Evolutionary conservation across 768 basidiomycete species (phyloP).

Genomic region (Lactarius deliciosus): DNA sequence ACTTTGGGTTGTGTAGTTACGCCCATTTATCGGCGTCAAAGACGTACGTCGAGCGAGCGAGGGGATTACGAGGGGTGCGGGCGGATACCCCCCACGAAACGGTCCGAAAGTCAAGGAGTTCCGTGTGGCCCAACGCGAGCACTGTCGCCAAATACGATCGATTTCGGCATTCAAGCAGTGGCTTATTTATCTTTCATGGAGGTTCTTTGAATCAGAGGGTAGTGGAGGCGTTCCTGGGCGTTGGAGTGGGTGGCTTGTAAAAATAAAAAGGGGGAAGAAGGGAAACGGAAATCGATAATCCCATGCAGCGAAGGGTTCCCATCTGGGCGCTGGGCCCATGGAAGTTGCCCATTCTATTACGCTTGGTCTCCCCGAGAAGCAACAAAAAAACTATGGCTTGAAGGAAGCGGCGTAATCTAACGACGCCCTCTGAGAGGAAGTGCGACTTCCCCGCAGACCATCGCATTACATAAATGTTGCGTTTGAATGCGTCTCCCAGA

Average conservation of each 20-base stretch:
- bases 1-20: background rate
- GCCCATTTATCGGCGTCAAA: background rate
- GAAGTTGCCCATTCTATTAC: background rate
- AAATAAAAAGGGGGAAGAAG: background rate
- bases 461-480: constrained; percentile 21
- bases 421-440: constrained; percentile 1
- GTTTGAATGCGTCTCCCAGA: background rate
- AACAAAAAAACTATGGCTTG: background rate
- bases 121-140: background rate
- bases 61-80: too few relatives aligned
- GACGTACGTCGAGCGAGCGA: background rate
- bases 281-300: background rate
- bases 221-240: constrained; percentile 5
- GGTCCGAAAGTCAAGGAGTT: constrained; percentile 19
- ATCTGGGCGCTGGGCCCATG: background rate
- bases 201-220: background rate
- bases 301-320: background rate
- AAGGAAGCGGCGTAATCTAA: constrained; percentile 7
- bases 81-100: background rate
- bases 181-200: background rate
- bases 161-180: constrained; percentile 9
- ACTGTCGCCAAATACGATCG: background rate
- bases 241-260: constrained; percentile 1
- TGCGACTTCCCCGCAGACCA: constrained; percentile 6
- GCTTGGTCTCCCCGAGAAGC: constrained; percentile 10